phyloP scores from a whole-genome alignment of 176 grass and related monocot species.

The Carex myosuroides region DNA sequence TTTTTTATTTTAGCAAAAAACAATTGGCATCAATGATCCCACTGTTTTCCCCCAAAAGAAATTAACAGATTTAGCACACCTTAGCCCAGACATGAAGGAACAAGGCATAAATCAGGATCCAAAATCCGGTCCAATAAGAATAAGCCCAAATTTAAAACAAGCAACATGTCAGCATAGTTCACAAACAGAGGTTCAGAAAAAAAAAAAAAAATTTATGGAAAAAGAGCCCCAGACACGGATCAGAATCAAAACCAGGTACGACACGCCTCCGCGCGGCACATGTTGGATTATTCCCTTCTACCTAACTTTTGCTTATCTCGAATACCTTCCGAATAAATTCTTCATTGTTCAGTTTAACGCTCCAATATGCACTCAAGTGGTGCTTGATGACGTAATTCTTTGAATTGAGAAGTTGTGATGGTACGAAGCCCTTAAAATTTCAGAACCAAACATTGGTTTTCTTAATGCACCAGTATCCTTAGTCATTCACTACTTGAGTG shows the following conservation, averaged over 20 bases:
- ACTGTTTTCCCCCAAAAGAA: neutral
- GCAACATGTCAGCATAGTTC: neutral
- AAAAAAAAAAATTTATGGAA: neutral
- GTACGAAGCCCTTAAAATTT: no score
- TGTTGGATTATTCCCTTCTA: neutral
- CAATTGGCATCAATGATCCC: neutral
- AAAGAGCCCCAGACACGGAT: no score
- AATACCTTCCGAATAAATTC: neutral
- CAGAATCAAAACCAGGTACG: neutral
- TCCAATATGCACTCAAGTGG: neutral
- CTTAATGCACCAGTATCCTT: no score
- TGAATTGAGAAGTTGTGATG: neutral
- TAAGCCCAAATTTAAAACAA: neutral
- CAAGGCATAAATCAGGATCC: neutral
- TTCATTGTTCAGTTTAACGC: neutral
- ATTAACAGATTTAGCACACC: neutral
- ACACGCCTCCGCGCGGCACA: neutral
- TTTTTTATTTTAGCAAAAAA: no score
- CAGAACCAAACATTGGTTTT: no score
- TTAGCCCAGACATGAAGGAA: neutral
- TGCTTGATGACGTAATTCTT: no score
- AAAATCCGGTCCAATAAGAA: neutral
- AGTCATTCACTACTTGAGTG: no score
- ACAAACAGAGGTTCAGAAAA: neutral
- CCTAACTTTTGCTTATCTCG: neutral